A percentile compares a stretch with the other conserved stretches of the same genome.
Conservation (phyloP, 306 rosid genomes). For the Lathyrus oleraceus region DNA sequence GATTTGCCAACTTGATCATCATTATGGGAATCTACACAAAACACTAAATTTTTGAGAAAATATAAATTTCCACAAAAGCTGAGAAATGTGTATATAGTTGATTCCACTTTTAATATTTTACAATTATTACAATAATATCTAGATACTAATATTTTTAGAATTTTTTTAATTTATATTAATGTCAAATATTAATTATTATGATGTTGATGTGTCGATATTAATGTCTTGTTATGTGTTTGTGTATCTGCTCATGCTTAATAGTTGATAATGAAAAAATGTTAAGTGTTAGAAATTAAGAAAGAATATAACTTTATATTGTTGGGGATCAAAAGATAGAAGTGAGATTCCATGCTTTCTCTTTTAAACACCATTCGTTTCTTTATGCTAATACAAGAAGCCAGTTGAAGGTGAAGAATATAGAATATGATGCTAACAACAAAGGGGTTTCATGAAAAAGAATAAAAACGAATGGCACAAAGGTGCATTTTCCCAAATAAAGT, state of each 20-base stretch:
- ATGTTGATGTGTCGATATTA: background rate
- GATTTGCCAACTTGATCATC: slow-evolving; percentile 77
- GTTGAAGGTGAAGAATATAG: slow-evolving; percentile 34
- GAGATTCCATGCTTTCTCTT: slow-evolving; percentile 33
- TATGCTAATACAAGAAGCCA: slow-evolving; percentile 9
- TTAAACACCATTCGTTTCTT: slow-evolving; percentile 10
- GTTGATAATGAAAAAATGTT: background rate
- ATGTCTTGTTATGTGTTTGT: no score
- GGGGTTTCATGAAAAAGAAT: slow-evolving; percentile 16
- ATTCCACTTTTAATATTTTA: no score
- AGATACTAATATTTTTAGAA: no score
- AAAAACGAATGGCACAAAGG: slow-evolving; percentile 33
- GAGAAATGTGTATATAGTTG: no score
- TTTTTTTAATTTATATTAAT: no score
- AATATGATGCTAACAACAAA: slow-evolving; percentile 8
- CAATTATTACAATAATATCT: no score
- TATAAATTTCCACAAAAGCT: no score
- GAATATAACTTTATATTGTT: slow-evolving; percentile 31
- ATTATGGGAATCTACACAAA: slow-evolving; percentile 57
- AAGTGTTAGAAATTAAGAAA: slow-evolving; percentile 1
- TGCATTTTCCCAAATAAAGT: slow-evolving; percentile 34
- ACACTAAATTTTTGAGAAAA: slow-evolving; percentile 17
- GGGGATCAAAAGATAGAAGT: slow-evolving; percentile 29
- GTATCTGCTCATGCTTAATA: no score
- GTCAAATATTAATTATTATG: no score